Conservation (phyloP, 805 yeast species). For the Komagataella ulmi region DNA sequence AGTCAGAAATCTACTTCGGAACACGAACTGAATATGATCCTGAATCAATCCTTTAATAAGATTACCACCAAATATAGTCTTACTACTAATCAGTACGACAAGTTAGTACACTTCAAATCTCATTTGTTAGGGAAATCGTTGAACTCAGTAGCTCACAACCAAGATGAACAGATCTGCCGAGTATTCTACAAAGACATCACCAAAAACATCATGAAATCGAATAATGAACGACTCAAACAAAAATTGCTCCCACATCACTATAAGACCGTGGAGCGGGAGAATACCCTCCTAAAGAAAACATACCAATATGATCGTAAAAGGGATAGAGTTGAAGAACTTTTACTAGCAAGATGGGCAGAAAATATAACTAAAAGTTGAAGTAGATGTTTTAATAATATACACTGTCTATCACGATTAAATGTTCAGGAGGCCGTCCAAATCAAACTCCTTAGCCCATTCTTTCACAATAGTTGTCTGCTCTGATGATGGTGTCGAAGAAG, state of each 20-base stretch:
- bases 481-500: conserved; percentile 25
- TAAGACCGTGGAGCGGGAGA: conserved; percentile 10
- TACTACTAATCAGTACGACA: conserved; percentile 39
- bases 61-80: conserved; percentile 35
- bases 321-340: conserved; percentile 27
- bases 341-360: conserved; percentile 37
- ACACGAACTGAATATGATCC: conserved; percentile 19
- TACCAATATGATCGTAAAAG: conserved; percentile 3
- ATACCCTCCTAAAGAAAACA: background rate
- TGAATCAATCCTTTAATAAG: conserved; percentile 28
- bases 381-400: background rate
- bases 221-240: conserved; percentile 11
- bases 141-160: conserved; percentile 10
- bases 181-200: conserved; percentile 16
- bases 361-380: conserved; percentile 1
- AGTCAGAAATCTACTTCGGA: background rate
- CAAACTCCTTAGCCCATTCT: conserved; percentile 90
- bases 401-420: background rate
- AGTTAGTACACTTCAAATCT: conserved; percentile 23
- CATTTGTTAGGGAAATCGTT: conserved; percentile 14
- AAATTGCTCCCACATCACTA: conserved; percentile 14
- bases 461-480: conserved; percentile 73
- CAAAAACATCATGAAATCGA: conserved; percentile 18
- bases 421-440: conserved; percentile 64
- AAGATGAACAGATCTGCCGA: conserved; percentile 15